A percentile compares a stretch with the other conserved stretches of the same genome.
Conservation (phyloP, 2,329 filamentous ascomycete species). For the Tolypocladium cylindrosporum region DNA sequence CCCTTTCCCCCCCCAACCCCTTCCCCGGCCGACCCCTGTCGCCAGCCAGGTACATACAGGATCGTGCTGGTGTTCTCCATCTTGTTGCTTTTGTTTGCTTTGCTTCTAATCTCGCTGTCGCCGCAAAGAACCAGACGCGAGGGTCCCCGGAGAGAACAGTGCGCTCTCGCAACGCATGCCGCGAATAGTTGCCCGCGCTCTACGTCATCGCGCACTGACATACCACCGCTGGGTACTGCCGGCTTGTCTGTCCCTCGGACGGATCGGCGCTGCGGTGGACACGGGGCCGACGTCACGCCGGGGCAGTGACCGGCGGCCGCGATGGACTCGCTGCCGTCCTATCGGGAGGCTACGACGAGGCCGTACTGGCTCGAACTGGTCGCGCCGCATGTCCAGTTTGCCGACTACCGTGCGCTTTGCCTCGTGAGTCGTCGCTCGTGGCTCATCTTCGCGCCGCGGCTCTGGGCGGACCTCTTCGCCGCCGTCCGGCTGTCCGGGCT, state of each 20-base stretch:
- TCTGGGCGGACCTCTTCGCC: conserved; percentile 42
- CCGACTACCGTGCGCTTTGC: conserved; percentile 35
- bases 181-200: background rate
- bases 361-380: conserved; percentile 40
- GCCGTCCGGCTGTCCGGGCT: conserved; percentile 27
- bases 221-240: background rate
- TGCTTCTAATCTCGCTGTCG: background rate
- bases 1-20: background rate
- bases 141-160: background rate
- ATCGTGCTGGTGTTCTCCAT: background rate
- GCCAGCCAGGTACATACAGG: background rate
- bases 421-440: conserved; percentile 38
- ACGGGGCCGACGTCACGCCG: background rate
- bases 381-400: conserved; percentile 30
- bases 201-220: background rate
- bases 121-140: background rate
- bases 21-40: background rate
- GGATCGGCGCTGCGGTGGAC: background rate
- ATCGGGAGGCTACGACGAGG: conserved; percentile 36
- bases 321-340: conserved; percentile 37
- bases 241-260: background rate
- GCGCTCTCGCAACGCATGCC: background rate
- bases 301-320: background rate
- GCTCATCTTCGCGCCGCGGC: conserved; percentile 36
- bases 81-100: background rate